Percentiles rank a stretch among this genome's conserved stretches.
Conservation (phyloP, 1,284 basidiomycete species). For the Meira nashicola region DNA sequence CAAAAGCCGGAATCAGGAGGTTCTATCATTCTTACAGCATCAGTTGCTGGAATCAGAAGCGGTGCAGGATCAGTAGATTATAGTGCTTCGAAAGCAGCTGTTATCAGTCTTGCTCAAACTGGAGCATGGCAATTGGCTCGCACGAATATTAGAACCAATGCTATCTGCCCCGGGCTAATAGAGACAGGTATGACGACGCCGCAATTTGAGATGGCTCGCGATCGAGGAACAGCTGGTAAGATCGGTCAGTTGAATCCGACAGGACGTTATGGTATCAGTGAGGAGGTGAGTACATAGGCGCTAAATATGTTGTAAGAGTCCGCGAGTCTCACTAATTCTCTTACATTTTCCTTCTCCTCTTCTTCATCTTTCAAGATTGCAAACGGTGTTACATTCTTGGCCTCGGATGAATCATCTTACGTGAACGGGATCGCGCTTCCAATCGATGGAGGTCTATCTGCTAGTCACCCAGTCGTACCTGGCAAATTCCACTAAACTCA, state of each 20-base stretch:
- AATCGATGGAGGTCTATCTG: conserved; percentile 77
- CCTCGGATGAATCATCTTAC: conserved; percentile 77
- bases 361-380: conserved; percentile 60
- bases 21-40: conserved; percentile 84
- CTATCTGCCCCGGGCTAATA: conserved; percentile 83
- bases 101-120: conserved; percentile 76
- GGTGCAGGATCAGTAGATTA: conserved; percentile 82
- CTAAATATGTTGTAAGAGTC: neutral
- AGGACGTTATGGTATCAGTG: conserved; percentile 60
- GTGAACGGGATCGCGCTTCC: conserved; percentile 84
- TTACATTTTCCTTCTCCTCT: conserved; percentile 3
- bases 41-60: conserved; percentile 80
- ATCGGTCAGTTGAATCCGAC: conserved; percentile 82
- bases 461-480: conserved; percentile 68
- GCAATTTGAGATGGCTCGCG: conserved; percentile 71
- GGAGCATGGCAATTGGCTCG: conserved; percentile 73
- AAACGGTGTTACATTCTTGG: conserved; percentile 75
- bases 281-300: conserved; percentile 51
- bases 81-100: conserved; percentile 54
- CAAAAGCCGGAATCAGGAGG: conserved; percentile 64
- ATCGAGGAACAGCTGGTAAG: conserved; percentile 67
- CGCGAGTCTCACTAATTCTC: neutral
- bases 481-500: conserved; percentile 58
- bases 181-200: conserved; percentile 77
- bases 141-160: conserved; percentile 79